phyloP scores from a whole-genome alignment of 805 yeast species.

The Blastobotrys terrestris region DNA sequence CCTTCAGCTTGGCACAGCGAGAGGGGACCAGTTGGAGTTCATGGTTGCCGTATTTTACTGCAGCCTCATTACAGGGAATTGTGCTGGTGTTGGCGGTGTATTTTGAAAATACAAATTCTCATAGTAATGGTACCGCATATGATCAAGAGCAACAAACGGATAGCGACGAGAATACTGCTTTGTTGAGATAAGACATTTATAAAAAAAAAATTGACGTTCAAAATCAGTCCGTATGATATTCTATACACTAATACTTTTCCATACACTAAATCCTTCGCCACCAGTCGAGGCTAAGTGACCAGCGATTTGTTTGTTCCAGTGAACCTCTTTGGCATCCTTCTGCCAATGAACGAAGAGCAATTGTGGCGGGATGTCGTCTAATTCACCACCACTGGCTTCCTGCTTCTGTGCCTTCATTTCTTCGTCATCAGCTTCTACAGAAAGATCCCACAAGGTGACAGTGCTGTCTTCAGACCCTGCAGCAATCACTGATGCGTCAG shows the following conservation, averaged over 20 bases:
- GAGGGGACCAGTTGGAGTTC: constrained; percentile 82
- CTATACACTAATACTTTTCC: constrained; percentile 94
- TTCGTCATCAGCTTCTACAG: constrained; percentile 98
- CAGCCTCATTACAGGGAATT: constrained; percentile 61
- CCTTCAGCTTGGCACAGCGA: constrained; percentile 60
- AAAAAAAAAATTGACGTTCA: background rate
- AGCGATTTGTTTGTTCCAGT: constrained; percentile 97
- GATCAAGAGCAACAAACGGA: background rate
- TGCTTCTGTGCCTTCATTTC: constrained; percentile 82
- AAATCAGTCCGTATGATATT: too few relatives aligned
- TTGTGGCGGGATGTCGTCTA: constrained; percentile 91
- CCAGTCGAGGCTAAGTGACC: constrained; percentile 94
- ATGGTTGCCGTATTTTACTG: constrained; percentile 73
- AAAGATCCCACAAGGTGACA: constrained; percentile 94
- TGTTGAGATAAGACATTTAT: background rate
- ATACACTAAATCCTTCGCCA: constrained; percentile 85
- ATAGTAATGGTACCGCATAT: background rate
- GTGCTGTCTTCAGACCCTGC: constrained; percentile 96
- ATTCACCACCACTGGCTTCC: constrained; percentile 56
- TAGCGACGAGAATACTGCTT: background rate
- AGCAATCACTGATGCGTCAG: constrained; percentile 92
- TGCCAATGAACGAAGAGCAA: constrained; percentile 97
- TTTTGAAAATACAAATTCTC: constrained; percentile 26
- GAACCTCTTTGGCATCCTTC: constrained; percentile 92
- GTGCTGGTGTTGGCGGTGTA: constrained; percentile 59